Percentiles rank a stretch among this genome's conserved stretches.
Evolutionary conservation across 2,329 filamentous ascomycete species (phyloP).

Genomic region (Hansfordia pulvinata): DNA sequence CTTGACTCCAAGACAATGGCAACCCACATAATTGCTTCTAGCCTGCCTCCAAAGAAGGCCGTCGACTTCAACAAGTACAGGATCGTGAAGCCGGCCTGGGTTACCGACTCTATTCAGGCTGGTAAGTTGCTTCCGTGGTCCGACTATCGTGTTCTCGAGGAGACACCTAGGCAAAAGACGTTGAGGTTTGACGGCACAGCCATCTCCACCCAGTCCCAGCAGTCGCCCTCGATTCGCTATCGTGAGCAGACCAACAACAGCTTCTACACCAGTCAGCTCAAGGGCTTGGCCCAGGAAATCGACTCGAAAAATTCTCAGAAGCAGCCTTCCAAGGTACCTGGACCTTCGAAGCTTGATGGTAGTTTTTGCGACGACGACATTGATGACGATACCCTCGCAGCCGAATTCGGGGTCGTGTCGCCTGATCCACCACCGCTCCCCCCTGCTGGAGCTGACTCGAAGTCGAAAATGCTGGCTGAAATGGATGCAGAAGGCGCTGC

Average conservation of each 20-base stretch:
- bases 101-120: conserved; percentile 75
- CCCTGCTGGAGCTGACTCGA: too few species aligned
- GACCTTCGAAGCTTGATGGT: too few species aligned
- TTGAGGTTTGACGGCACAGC: conserved; percentile 48
- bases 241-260: conserved; percentile 68
- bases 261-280: conserved; percentile 69
- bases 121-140: conserved; percentile 78
- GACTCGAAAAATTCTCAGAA: conserved; percentile 7
- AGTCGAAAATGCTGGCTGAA: neutral
- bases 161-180: conserved; percentile 70
- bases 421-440: too few species aligned
- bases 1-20: conserved; percentile 88
- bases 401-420: too few species aligned
- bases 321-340: conserved; percentile 2
- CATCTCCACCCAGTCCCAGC: conserved; percentile 50
- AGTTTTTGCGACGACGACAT: too few species aligned
- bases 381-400: too few species aligned
- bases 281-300: conserved; percentile 14
- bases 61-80: conserved; percentile 80
- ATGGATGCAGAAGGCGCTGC: neutral
- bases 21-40: conserved; percentile 90
- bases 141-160: conserved; percentile 70
- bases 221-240: conserved; percentile 44
- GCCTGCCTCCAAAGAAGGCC: conserved; percentile 81
- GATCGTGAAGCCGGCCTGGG: conserved; percentile 89